Conservation (phyloP, 768 basidiomycete species). For the Collybiopsis luxurians region DNA sequence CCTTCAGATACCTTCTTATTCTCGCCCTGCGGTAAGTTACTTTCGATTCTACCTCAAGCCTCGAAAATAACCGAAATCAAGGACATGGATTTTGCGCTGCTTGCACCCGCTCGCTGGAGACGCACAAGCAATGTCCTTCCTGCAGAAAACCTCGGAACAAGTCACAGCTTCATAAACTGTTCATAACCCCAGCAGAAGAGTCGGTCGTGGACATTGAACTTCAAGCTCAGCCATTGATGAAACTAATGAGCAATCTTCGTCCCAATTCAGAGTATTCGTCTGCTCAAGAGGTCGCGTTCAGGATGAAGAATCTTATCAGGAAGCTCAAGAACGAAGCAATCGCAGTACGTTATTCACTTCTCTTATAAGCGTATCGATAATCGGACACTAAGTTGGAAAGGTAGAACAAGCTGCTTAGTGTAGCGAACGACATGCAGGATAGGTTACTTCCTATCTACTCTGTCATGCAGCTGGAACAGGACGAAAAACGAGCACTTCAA, state of each 20-base stretch:
- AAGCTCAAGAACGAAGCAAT: not conserved
- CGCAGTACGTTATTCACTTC: not conserved
- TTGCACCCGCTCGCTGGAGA: not conserved
- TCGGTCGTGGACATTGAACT: not conserved
- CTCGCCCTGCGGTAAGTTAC: not conserved
- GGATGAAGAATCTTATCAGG: not conserved
- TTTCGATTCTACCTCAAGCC: not conserved
- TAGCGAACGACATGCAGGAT: slow-evolving; percentile 3
- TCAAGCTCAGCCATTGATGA: not conserved
- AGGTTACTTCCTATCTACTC: not conserved
- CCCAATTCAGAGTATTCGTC: not conserved
- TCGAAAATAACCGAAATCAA: not conserved
- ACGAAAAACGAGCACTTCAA: slow-evolving; percentile 2
- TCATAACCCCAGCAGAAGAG: not conserved
- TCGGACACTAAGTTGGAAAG: not conserved
- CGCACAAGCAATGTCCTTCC: not conserved
- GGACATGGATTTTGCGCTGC: slow-evolving; percentile 4
- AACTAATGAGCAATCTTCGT: not conserved
- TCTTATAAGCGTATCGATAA: not conserved
- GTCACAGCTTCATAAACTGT: not conserved
- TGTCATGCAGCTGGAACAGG: not conserved
- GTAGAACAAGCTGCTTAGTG: not conserved
- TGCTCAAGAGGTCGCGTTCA: too few relatives aligned
- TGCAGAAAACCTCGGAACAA: not conserved
- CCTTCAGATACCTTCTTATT: not conserved